phyloP scores from a whole-genome alignment of 495 filamentous ascomycete genomes.

The Aspergillus bridgeri region DNA sequence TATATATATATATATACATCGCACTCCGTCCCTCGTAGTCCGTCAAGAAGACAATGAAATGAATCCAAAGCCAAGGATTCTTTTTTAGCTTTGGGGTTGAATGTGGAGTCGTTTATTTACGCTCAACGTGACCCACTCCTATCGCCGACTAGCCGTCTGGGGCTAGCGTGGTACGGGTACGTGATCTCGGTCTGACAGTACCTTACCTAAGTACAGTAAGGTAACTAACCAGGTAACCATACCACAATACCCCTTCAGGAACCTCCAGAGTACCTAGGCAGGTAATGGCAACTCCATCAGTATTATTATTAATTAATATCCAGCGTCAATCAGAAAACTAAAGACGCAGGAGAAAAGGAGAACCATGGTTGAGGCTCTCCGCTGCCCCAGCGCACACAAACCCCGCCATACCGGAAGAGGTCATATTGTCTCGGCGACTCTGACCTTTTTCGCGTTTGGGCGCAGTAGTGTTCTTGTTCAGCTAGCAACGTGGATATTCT shows the following conservation, averaged over 20 bases:
- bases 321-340: too few relatives aligned
- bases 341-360: not conserved
- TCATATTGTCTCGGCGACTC: slow-evolving; percentile 16
- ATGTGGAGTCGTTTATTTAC: slow-evolving; percentile 27
- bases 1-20: slow-evolving; percentile 5
- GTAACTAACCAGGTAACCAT: too few relatives aligned
- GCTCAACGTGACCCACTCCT: slow-evolving; percentile 19
- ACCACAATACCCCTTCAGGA: not conserved
- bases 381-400: slow-evolving; percentile 6
- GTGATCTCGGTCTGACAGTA: slow-evolving; percentile 1
- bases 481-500: slow-evolving; percentile 6
- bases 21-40: too few relatives aligned
- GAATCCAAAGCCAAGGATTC: too few relatives aligned
- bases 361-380: slow-evolving; percentile 22
- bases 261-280: not conserved
- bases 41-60: too few relatives aligned
- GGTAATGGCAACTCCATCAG: too few relatives aligned
- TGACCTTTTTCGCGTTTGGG: slow-evolving; percentile 12
- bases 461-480: not conserved
- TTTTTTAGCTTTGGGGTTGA: slow-evolving; percentile 18
- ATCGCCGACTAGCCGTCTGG: slow-evolving; percentile 6
- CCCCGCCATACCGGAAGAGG: slow-evolving; percentile 11
- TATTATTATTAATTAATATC: too few relatives aligned
- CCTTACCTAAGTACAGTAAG: not conserved
- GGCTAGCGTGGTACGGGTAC: not conserved